A percentile compares a stretch with the other conserved stretches of the same genome.
phyloP scores from a whole-genome alignment of 1,284 basidiomycete species.

The Trichosporon inkin region DNA sequence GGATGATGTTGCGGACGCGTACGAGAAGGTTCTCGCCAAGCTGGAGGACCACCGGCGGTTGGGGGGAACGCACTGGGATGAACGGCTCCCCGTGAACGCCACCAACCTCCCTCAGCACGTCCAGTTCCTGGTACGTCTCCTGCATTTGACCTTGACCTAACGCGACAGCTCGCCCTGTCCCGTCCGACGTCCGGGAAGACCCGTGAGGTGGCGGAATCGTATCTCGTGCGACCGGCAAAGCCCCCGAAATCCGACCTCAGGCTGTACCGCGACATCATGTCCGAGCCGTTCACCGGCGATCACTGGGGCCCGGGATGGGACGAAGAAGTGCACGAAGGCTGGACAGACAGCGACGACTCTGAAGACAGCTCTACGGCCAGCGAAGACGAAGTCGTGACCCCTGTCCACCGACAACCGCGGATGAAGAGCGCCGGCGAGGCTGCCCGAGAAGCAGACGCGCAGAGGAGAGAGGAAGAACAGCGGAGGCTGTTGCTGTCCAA shows the following conservation, averaged over 20 bases:
- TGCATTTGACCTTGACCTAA: not conserved
- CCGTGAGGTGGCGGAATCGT: conserved; percentile 28
- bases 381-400: conserved; percentile 27
- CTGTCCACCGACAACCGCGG: not conserved
- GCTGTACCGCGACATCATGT: conserved; percentile 42
- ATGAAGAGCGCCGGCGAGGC: not conserved
- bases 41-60: conserved; percentile 24
- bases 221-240: conserved; percentile 23
- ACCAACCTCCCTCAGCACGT: conserved; percentile 41
- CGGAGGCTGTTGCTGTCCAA: conserved; percentile 20
- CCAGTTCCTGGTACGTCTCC: conserved; percentile 32
- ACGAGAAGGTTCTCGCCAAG: conserved; percentile 24
- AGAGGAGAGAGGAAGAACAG: conserved; percentile 16
- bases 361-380: conserved; percentile 4
- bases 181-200: conserved; percentile 23
- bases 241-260: conserved; percentile 29
- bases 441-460: conserved; percentile 19
- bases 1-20: conserved; percentile 34
- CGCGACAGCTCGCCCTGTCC: conserved; percentile 33
- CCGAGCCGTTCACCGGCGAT: conserved; percentile 34
- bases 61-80: conserved; percentile 33
- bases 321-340: conserved; percentile 40
- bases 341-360: conserved; percentile 35
- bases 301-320: conserved; percentile 35
- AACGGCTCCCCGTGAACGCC: conserved; percentile 28